Conservation (phyloP, 805 yeast genomes). For the Nakazawaea pomicola region DNA sequence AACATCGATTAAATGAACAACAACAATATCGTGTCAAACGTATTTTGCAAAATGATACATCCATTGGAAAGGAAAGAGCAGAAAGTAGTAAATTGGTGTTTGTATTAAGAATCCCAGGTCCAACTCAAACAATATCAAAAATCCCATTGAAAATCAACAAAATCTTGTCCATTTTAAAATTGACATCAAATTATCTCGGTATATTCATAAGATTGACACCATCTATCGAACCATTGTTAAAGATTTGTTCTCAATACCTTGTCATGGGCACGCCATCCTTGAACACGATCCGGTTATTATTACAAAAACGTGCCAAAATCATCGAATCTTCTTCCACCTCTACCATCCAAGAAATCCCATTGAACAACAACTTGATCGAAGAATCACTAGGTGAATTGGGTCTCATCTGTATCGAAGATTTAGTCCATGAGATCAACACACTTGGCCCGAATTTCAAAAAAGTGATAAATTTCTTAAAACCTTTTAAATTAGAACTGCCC, state of each 20-base stretch:
- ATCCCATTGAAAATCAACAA: conserved; percentile 62
- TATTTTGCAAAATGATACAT: conserved; percentile 25
- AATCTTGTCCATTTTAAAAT: conserved; percentile 56
- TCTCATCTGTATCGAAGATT: conserved; percentile 74
- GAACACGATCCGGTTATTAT: conserved; percentile 61
- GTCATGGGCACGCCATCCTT: conserved; percentile 74
- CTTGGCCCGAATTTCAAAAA: conserved; percentile 62
- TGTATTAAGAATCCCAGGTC: conserved; percentile 64
- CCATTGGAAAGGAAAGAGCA: conserved; percentile 38
- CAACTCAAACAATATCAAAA: conserved; percentile 43
- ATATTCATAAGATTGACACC: conserved; percentile 64
- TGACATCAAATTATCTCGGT: conserved; percentile 57
- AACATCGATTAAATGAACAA: conserved; percentile 57
- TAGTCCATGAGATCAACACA: conserved; percentile 63
- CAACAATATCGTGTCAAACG: conserved; percentile 66
- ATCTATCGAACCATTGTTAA: conserved; percentile 57
- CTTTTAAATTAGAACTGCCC: conserved; percentile 66
- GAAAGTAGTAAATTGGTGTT: conserved; percentile 60
- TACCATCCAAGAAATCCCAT: conserved; percentile 34
- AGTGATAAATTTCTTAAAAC: conserved; percentile 58
- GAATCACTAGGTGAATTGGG: conserved; percentile 66
- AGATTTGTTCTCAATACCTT: conserved; percentile 66
- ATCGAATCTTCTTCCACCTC: conserved; percentile 24
- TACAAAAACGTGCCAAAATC: conserved; percentile 73
- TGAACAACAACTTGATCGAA: conserved; percentile 72